Conservation (phyloP, 164 flowering plant species). For the grape (Vitis vinifera) region DNA sequence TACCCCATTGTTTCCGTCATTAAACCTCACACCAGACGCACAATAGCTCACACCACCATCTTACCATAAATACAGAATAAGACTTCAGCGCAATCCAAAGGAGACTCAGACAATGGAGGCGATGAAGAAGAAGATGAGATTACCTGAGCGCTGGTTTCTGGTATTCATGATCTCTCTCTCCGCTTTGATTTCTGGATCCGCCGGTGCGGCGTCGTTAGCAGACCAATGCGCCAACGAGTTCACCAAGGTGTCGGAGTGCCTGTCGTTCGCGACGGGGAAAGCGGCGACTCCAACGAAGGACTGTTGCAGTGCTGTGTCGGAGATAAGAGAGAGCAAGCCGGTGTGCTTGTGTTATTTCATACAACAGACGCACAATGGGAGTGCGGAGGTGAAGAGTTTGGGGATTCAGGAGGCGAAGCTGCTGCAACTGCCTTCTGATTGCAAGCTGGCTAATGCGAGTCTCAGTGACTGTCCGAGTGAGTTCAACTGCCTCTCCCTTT, state of each 20-base stretch:
- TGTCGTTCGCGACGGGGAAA: slow-evolving; percentile 57
- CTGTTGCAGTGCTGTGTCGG: slow-evolving; percentile 52
- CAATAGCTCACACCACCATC: too few relatives aligned
- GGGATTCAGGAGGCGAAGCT: slow-evolving; percentile 52
- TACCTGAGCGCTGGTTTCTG: too few relatives aligned
- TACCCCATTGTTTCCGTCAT: too few relatives aligned
- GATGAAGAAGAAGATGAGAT: too few relatives aligned
- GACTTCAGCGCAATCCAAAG: too few relatives aligned
- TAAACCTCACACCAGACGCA: too few relatives aligned
- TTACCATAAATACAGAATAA: too few relatives aligned
- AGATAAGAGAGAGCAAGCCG: slow-evolving; percentile 38
- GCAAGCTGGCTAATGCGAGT: slow-evolving; percentile 49
- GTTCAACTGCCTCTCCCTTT: slow-evolving; percentile 5
- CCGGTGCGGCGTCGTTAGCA: neutral
- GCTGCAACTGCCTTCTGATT: slow-evolving; percentile 60
- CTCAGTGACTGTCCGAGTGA: slow-evolving; percentile 61
- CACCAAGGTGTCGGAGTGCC: slow-evolving; percentile 46
- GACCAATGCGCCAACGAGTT: slow-evolving; percentile 39
- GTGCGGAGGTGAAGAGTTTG: slow-evolving; percentile 40
- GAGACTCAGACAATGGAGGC: too few relatives aligned
- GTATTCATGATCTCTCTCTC: neutral
- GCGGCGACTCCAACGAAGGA: slow-evolving; percentile 40
- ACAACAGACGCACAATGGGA: slow-evolving; percentile 48
- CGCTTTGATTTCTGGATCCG: neutral
- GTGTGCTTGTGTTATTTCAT: slow-evolving; percentile 65